Conservation (phyloP, 495 filamentous ascomycete species). For the Penicillium argentinense region DNA sequence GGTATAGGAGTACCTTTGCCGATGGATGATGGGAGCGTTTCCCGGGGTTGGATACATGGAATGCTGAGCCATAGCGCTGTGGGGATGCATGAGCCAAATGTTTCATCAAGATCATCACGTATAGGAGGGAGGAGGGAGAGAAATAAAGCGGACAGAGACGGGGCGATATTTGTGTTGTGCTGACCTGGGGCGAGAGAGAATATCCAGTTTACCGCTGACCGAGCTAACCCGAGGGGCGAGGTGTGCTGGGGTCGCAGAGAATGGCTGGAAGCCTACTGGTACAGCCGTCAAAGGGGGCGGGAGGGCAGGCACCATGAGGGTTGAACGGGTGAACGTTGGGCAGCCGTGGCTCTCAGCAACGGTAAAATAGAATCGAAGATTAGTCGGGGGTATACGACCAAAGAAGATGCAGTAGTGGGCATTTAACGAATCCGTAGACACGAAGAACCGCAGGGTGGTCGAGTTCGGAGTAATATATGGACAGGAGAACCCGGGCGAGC, state of each 20-base stretch:
- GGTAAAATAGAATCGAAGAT: slow-evolving; percentile 1
- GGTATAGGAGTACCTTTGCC: slow-evolving; percentile 43
- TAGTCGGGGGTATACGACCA: slow-evolving; percentile 2
- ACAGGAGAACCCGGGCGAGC: slow-evolving; percentile 8
- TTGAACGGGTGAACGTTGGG: background rate
- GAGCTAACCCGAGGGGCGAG: slow-evolving; percentile 35
- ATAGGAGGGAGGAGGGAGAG: background rate
- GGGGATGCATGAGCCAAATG: slow-evolving; percentile 31
- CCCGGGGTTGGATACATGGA: slow-evolving; percentile 33
- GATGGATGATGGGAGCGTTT: slow-evolving; percentile 38
- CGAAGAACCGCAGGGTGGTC: slow-evolving; percentile 20
- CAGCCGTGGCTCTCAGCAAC: background rate
- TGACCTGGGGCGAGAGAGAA: slow-evolving; percentile 45
- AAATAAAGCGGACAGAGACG: slow-evolving; percentile 4
- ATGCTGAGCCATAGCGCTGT: slow-evolving; percentile 36
- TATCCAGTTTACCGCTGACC: slow-evolving; percentile 35
- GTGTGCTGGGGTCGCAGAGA: slow-evolving; percentile 33
- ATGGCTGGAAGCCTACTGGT: slow-evolving; percentile 34
- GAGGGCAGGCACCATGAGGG: slow-evolving; percentile 40
- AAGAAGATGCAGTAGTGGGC: slow-evolving; percentile 4
- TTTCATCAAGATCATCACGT: slow-evolving; percentile 1
- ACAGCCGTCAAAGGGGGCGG: slow-evolving; percentile 32
- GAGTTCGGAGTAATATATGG: slow-evolving; percentile 13
- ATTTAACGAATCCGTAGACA: slow-evolving; percentile 6
- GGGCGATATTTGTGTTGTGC: slow-evolving; percentile 24